Percentiles rank a stretch among this genome's conserved stretches.
Evolutionary conservation across 2,329 filamentous ascomycete genomes (phyloP).

Genomic region (Coniochaeta sp.): DNA sequence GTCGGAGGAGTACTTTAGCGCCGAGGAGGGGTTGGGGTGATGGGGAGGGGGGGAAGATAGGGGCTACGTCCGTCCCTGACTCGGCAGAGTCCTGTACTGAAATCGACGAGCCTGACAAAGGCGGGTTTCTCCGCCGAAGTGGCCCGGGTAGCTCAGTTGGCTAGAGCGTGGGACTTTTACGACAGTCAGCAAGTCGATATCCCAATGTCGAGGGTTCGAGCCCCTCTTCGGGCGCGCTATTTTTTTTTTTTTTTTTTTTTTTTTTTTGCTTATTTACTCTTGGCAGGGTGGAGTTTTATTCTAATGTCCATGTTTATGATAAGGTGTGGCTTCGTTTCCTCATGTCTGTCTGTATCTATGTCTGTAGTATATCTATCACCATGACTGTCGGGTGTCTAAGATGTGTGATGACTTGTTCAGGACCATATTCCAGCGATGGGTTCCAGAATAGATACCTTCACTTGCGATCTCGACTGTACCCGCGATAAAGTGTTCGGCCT

Average conservation of each 20-base stretch:
- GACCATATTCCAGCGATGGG: no score
- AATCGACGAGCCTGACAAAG: background rate
- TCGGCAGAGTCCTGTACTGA: background rate
- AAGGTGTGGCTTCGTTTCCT: background rate
- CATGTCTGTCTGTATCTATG: background rate
- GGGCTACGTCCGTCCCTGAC: background rate
- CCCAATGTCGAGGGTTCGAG: slow-evolving; percentile 3
- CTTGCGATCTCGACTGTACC: no score
- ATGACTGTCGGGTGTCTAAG: no score
- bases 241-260: background rate
- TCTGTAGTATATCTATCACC: background rate
- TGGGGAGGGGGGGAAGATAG: background rate
- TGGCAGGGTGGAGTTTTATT: background rate
- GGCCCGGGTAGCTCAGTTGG: slow-evolving; percentile 3
- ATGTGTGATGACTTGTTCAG: no score
- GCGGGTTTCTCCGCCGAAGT: background rate
- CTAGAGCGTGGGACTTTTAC: slow-evolving; percentile 4
- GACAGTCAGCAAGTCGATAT: background rate
- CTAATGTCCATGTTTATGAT: background rate
- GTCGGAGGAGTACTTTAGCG: slow-evolving; percentile 2
- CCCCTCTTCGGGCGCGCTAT: slow-evolving; percentile 1
- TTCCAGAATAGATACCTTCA: no score
- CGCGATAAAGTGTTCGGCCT: no score
- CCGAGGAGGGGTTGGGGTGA: background rate
- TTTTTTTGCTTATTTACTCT: background rate